These are phyloP conservation scores for Fragaria nilgerrensis DNA, from an alignment of 306 rosid genomes.

Conservation along the genomic window DNA sequence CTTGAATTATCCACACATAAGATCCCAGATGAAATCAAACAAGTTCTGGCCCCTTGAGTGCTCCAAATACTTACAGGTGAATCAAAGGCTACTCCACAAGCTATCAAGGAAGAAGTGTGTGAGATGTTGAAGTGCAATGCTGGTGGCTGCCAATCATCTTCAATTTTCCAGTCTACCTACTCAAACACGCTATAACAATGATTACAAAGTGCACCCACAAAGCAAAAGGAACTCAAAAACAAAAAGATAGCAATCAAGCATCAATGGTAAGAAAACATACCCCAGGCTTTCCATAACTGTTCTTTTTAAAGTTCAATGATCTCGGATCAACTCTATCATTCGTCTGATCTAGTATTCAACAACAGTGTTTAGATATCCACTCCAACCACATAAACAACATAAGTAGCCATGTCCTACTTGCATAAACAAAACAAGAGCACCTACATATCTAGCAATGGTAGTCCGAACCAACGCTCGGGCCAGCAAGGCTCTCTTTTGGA, in stretches of 20 bases:
- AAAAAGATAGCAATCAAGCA: slow-evolving; percentile 6
- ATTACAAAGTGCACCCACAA: slow-evolving; percentile 16
- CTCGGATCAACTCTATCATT: slow-evolving; percentile 56
- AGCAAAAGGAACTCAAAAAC: not conserved
- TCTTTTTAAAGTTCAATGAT: slow-evolving; percentile 67
- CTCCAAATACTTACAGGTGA: slow-evolving; percentile 53
- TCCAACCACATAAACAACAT: slow-evolving; percentile 9
- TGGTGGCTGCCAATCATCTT: slow-evolving; percentile 53
- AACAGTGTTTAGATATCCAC: slow-evolving; percentile 37
- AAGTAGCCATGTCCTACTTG: not conserved
- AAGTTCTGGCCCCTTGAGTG: not conserved
- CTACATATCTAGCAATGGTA: slow-evolving; percentile 78
- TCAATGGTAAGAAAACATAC: slow-evolving; percentile 39
- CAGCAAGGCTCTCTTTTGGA: slow-evolving; percentile 63
- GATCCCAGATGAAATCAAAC: slow-evolving; percentile 3
- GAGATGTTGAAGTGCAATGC: slow-evolving; percentile 90
- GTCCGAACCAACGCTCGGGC: slow-evolving; percentile 84
- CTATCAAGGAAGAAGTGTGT: slow-evolving; percentile 81
- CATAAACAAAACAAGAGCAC: slow-evolving; percentile 25
- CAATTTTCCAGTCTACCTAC: slow-evolving; percentile 64
- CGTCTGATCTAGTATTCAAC: slow-evolving; percentile 62
- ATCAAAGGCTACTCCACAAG: slow-evolving; percentile 77
- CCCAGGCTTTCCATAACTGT: slow-evolving; percentile 82
- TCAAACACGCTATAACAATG: slow-evolving; percentile 25
- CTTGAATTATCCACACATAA: not conserved